Evolutionary conservation across 495 filamentous ascomycete species (phyloP).

Genomic region (Pseudevernia furfuracea): DNA sequence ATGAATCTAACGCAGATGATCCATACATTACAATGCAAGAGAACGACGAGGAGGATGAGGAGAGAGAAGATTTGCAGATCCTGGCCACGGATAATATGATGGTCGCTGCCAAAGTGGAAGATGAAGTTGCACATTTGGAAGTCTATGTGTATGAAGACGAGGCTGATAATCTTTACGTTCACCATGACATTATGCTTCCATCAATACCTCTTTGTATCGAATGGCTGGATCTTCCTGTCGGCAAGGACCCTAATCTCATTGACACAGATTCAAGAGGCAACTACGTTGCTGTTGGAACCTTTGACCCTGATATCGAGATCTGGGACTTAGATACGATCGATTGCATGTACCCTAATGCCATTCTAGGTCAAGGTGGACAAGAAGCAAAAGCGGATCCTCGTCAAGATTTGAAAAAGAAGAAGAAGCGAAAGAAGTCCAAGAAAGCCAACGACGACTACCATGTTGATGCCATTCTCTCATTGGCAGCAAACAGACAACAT

Average conservation of each 20-base stretch:
- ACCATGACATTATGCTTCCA: conserved; percentile 99
- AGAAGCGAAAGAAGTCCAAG: conserved; percentile 74
- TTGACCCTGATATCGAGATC: conserved; percentile 97
- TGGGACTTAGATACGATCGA: conserved; percentile 96
- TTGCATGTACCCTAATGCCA: conserved; percentile 95
- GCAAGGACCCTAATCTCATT: conserved; percentile 43
- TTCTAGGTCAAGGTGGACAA: conserved; percentile 77
- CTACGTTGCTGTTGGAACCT: conserved; percentile 90
- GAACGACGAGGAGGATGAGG: conserved; percentile 67
- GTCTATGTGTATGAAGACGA: conserved; percentile 95
- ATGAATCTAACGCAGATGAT: conserved; percentile 85
- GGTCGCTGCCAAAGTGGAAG: conserved; percentile 86
- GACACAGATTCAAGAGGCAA: conserved; percentile 54
- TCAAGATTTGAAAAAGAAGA: conserved; percentile 61
- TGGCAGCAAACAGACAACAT: conserved; percentile 86
- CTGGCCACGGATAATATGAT: conserved; percentile 86
- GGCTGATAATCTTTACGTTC: conserved; percentile 93
- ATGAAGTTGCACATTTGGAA: conserved; percentile 93
- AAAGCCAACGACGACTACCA: conserved; percentile 89
- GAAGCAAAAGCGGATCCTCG: conserved; percentile 32
- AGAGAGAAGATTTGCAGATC: conserved; percentile 91
- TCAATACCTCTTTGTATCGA: conserved; percentile 92
- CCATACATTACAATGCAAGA: conserved; percentile 88
- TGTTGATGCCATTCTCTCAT: conserved; percentile 83
- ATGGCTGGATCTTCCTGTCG: conserved; percentile 85